These are phyloP conservation scores for Pavlovales sp. DNA, from an alignment of 208 protist species.

Conservation along the genomic window DNA sequence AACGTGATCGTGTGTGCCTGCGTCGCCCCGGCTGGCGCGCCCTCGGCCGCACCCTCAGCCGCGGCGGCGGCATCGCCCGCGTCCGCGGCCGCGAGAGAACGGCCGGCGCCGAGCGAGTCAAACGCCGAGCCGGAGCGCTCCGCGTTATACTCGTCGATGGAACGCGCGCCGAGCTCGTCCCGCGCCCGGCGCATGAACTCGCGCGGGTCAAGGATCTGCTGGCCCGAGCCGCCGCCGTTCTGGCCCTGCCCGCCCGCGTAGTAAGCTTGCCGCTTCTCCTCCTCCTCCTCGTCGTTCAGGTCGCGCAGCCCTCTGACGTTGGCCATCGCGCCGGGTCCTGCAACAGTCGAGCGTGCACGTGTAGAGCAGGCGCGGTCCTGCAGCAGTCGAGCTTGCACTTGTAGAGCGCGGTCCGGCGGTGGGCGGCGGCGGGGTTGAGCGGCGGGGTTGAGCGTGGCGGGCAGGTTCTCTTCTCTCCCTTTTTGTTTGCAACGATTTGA, in stretches of 20 bases:
- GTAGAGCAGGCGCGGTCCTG: too few relatives aligned
- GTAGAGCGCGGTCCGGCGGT: too few relatives aligned
- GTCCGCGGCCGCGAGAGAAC: neutral
- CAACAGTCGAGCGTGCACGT: too few relatives aligned
- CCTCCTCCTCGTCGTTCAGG: constrained; percentile 5
- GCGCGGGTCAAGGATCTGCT: constrained; percentile 38
- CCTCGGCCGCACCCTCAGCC: neutral
- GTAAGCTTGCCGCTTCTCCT: constrained; percentile 34
- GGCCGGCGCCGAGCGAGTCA: neutral
- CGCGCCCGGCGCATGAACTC: constrained; percentile 35
- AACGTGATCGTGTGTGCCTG: constrained; percentile 29
- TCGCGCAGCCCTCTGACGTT: neutral
- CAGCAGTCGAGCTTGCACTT: too few relatives aligned
- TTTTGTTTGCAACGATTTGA: too few relatives aligned
- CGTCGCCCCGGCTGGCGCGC: neutral
- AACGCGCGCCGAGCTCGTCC: constrained; percentile 24
- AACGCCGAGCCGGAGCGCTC: neutral
- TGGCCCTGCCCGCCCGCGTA: constrained; percentile 31
- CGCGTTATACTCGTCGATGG: neutral
- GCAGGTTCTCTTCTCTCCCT: too few relatives aligned
- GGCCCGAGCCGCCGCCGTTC: constrained; percentile 25
- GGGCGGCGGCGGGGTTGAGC: too few relatives aligned
- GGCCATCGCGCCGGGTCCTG: neutral
- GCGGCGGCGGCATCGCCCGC: neutral
- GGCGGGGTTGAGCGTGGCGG: too few relatives aligned